phyloP scores from a whole-genome alignment of 2,329 filamentous ascomycete genomes.

The Colletotrichum phormii region DNA sequence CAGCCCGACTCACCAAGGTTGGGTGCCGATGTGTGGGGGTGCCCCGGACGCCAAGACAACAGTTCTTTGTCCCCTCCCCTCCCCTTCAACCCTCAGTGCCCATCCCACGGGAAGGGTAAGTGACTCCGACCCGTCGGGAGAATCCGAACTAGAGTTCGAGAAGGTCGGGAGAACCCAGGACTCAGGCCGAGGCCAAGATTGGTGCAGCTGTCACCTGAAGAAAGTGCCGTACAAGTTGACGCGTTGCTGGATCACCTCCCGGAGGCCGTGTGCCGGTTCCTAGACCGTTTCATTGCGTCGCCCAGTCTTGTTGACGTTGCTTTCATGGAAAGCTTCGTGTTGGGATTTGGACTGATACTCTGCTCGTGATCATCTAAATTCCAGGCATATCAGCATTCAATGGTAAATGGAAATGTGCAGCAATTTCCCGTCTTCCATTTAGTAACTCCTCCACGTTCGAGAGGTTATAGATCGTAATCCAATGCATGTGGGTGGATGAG shows the following conservation, averaged over 20 bases:
- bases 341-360: not conserved
- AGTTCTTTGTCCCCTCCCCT: not conserved
- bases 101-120: not conserved
- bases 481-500: not conserved
- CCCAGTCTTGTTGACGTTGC: not conserved
- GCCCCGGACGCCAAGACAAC: not conserved
- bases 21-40: not conserved
- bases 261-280: not conserved
- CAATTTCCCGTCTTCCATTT: not conserved
- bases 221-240: not conserved
- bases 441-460: not conserved
- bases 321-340: not conserved
- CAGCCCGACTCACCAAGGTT: not conserved
- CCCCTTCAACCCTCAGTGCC: too few relatives aligned
- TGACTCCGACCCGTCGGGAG: not conserved
- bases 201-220: not conserved
- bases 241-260: not conserved
- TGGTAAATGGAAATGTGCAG: not conserved
- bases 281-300: not conserved
- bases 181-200: not conserved
- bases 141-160: not conserved
- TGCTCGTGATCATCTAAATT: not conserved
- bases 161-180: not conserved
- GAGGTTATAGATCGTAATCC: not conserved
- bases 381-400: not conserved